These are phyloP conservation scores for Penicillium sclerotiorum DNA, from an alignment of 2,329 filamentous ascomycete species.

Conservation along the genomic window DNA sequence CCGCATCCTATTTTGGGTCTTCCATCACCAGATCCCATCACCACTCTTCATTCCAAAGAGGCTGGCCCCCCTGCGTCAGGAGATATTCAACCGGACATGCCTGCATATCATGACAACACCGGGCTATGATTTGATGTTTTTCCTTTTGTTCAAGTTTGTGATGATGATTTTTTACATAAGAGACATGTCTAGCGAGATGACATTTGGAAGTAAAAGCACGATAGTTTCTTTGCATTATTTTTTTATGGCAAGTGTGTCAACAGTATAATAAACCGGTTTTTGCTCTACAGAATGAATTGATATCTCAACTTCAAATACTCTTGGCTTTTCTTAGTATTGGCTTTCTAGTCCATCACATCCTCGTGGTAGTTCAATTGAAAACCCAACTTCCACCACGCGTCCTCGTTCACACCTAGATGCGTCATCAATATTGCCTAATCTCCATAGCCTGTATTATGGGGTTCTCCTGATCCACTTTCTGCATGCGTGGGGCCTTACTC, in stretches of 20 bases:
- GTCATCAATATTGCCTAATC: conserved; percentile 3
- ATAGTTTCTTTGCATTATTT: not conserved
- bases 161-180: not conserved
- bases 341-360: no score
- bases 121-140: conserved; percentile 15
- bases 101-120: conserved; percentile 15
- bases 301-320: conserved; percentile 1
- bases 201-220: conserved; percentile 14
- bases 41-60: conserved; percentile 23
- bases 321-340: not conserved
- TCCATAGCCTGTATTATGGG: conserved; percentile 5
- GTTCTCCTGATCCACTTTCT: conserved; percentile 5
- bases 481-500: conserved; percentile 15
- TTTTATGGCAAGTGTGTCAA: not conserved
- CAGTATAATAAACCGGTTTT: conserved; percentile 7
- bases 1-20: conserved; percentile 8
- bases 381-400: conserved; percentile 11
- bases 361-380: conserved; percentile 23
- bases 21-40: conserved; percentile 15
- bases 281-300: conserved; percentile 14
- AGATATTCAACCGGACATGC: conserved; percentile 16
- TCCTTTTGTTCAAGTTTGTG: not conserved
- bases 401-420: conserved; percentile 9
- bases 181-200: not conserved
- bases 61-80: conserved; percentile 19